Evolutionary conservation across 2,329 filamentous ascomycete species (phyloP), one percentile per base, ranked within the genome.

Genomic region (Leptographium procerum): DNA sequence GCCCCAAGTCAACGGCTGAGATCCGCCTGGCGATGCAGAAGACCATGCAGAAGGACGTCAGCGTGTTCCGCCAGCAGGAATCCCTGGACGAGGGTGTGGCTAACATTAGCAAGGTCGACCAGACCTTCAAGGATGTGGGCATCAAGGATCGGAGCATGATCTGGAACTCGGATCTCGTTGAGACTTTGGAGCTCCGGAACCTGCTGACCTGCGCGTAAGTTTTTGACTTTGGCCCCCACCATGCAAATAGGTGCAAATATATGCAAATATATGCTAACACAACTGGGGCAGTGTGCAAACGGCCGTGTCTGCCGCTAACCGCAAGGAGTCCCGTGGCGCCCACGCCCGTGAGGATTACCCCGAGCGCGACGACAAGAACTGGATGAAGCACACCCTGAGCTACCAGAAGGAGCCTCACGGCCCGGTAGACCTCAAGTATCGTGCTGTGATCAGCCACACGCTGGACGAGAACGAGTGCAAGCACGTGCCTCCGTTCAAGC

Each of bases 131-230:
- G 67, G 80, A 96, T 69, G 87, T 97, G 66, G 89, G 90, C 69
- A 96, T 89, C 77, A 95, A 96, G 84, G 92, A 97, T 75, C 88
- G 94, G 74, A 95, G 89, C 82, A 96, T 97, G 92, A 97, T 97
- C 79, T 97, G 92, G 92, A 97, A 97, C 85, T 91, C 89, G 28
- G 92, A 97, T 70, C 84, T 97, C 45, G 90, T 96, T 62, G 92
- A 97, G 82, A 95, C 92, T 9, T 84, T 99, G 59, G 94, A 99
- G 77, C 80, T 97, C 69, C 84, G 91, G 70, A 99, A 99, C 75
- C 75, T 99, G 69, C 78, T 99, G 71, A 97, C 94, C 69, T 97
- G 94, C 85, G 92, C 91, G 84, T 90, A 85, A 78, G 87, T 87
- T 63, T 55, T 50, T 48, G n/a, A n/a, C n/a, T n/a, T n/a, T n/a